These are phyloP conservation scores for Didymella sp. DNA, from an alignment of 2,329 filamentous ascomycete genomes.

Conservation along the genomic window DNA sequence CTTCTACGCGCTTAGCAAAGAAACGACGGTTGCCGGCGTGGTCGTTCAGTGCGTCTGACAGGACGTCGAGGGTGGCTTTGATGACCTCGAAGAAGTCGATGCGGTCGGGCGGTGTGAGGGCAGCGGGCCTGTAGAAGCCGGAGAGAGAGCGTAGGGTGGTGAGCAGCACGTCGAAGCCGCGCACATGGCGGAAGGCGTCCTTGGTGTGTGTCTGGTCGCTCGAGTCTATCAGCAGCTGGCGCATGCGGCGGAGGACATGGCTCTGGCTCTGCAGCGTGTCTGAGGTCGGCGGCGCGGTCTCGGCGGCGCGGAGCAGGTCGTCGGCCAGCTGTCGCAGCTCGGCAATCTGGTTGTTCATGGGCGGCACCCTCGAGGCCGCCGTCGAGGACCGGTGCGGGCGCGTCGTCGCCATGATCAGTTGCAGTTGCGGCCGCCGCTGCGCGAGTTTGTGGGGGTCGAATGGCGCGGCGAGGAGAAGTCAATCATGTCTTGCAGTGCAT, in stretches of 20 bases:
- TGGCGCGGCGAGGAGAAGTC: constrained; percentile 28
- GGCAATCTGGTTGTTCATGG: constrained; percentile 60
- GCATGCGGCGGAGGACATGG: constrained; percentile 68
- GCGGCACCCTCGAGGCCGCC: constrained; percentile 52
- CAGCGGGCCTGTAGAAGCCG: constrained; percentile 75
- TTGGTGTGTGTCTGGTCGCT: constrained; percentile 62
- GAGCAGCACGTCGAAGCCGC: constrained; percentile 78
- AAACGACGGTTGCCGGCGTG: constrained; percentile 89
- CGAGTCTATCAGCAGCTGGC: constrained; percentile 67
- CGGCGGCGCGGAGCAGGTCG: constrained; percentile 44
- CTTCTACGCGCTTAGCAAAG: constrained; percentile 77
- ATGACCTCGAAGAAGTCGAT: constrained; percentile 71
- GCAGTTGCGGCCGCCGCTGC: constrained; percentile 38
- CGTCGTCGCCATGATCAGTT: constrained; percentile 45
- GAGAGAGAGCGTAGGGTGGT: constrained; percentile 73
- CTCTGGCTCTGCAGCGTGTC: constrained; percentile 48
- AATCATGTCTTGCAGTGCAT: constrained; percentile 29
- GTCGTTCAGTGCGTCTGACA: constrained; percentile 76
- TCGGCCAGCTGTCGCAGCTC: constrained; percentile 50
- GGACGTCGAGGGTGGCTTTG: constrained; percentile 72
- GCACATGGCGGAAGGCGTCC: constrained; percentile 82
- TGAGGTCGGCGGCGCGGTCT: constrained; percentile 37
- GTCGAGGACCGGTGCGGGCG: constrained; percentile 50
- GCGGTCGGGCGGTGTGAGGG: constrained; percentile 68
- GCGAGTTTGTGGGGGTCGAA: constrained; percentile 30